These are phyloP conservation scores for Perkinsus olseni DNA, from an alignment of 169 alveolate genomes.

Conservation along the genomic window DNA sequence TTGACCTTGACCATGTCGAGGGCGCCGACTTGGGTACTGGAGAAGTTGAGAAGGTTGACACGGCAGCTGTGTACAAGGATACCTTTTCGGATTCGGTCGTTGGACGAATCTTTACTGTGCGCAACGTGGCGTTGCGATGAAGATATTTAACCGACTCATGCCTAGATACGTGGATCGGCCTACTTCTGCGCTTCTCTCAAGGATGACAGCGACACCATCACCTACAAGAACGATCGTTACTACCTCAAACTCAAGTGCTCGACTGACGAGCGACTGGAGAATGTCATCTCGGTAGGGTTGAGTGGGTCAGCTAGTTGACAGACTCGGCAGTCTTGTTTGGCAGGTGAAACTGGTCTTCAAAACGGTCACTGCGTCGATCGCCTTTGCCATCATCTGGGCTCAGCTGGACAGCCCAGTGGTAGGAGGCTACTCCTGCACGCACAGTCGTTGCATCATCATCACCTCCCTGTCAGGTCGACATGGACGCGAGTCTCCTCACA, in stretches of 20 bases:
- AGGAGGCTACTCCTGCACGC: no score
- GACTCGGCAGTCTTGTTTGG: not conserved
- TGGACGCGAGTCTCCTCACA: not conserved
- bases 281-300: not conserved
- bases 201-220: not conserved
- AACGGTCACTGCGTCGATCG: not conserved
- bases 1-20: not conserved
- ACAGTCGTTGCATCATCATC: no score
- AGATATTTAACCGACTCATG: not conserved
- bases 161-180: not conserved
- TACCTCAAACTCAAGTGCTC: not conserved
- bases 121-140: not conserved
- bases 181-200: not conserved
- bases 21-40: not conserved
- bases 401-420: not conserved
- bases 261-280: not conserved
- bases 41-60: not conserved
- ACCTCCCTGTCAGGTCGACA: not conserved
- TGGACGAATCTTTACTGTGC: not conserved
- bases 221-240: not conserved
- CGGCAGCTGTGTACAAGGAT: not conserved
- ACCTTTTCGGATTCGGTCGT: not conserved
- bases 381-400: not conserved
- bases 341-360: not conserved
- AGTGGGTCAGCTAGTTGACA: no score